Base-by-base conservation (phyloP, 2,329 filamentous ascomycete genomes). In the Fusarium sp. region DNA sequence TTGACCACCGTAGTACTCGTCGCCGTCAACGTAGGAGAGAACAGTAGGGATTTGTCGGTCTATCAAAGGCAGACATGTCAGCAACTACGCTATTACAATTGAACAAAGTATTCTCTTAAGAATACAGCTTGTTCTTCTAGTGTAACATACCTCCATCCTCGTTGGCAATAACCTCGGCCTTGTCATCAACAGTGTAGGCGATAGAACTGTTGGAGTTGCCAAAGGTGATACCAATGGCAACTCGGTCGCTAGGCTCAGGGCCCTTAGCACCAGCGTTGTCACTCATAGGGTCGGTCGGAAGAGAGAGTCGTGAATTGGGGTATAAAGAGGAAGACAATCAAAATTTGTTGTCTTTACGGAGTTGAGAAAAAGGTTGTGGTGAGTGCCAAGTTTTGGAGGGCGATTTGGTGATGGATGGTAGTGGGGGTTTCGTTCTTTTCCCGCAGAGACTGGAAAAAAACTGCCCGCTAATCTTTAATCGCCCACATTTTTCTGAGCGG, bases 201-300 rank as follows among this genome's bases (percentile, higher is more conserved):
- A 99, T 97, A 65, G 94, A 97, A 84, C 93, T 97, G 89, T 97
- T 97, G 67, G 94, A 94, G 85, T 98, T 99, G 83, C 96, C 96
- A 85, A 98, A 97, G 73, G 94, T 92, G 79, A 99, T 94, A 80
- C 96, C 96, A 82, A 99, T 98, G 79, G 91, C 93, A 76, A 86
- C 84, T 75, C 88, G 85, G 74, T 89, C 85, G 73, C 81, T 82
- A 52, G 88, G 87, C 81, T 84, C 82, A 65, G 82, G 78, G 77
- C 80, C 82, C 76, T 81, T 80, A 62, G 76, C 76, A 62, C 77
- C 79, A 70, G 77, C 79, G 74, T 81, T 83, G 63, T 83, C 83
- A 79, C 82, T 81, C 84, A 86, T 86, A 64, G 72, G 65, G 51
- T 62, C 60, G 67, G 62, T 62, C 62, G 70, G 57, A 45, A 50